Evolutionary conservation across 2,329 filamentous ascomycete genomes (phyloP), one percentile per base, ranked within the genome.

Genomic region (Pyrenochaeta sp.): DNA sequence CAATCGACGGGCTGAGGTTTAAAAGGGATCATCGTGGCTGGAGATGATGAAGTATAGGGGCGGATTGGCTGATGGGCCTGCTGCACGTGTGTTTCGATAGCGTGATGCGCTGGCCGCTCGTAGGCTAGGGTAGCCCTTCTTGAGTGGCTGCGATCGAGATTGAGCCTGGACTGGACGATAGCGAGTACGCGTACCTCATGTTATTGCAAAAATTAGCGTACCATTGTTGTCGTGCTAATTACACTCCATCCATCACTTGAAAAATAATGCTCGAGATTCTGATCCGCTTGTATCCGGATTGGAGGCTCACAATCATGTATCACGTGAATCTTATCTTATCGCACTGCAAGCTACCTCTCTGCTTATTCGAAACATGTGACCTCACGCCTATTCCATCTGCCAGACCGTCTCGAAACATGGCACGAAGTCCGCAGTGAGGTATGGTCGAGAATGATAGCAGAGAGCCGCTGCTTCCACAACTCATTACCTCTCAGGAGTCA

Each of bases 81-180:
- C 32, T 45, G 35, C 49, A 49, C 23, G 50, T 37, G 33, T 59
- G 52, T 39, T 47, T 51, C 51, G 53, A 55, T 60, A 46, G 49
- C 47, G 56, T 39, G 54, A 59, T 55, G 55, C 48, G 59, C 46
- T 62, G 56, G 46, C 50, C 31, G 50, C 48, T 18, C 31, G 48
- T 45, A 41, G 47, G 35, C 55, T 49, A 29, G 58, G 58, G 49
- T 49, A 30, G 54, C 52, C 51, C 45, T 51, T 45, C 44, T 14
- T 27, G 15, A 36, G 41, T 51, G 55, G 52, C 47, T 50, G 23
- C n/a, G 45, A 23, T 46, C 43, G 44, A 32, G 37, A 56, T 61
- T 39, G 43, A 49, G 29, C 36, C 43, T 51, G 39, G 50, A 50
- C 20, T 15, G 2, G 42, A 50, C 39, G 42, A 46, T 48, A 51